These are phyloP conservation scores for Ustilago nuda DNA, from an alignment of 1,284 basidiomycete genomes.

Conservation along the genomic window DNA sequence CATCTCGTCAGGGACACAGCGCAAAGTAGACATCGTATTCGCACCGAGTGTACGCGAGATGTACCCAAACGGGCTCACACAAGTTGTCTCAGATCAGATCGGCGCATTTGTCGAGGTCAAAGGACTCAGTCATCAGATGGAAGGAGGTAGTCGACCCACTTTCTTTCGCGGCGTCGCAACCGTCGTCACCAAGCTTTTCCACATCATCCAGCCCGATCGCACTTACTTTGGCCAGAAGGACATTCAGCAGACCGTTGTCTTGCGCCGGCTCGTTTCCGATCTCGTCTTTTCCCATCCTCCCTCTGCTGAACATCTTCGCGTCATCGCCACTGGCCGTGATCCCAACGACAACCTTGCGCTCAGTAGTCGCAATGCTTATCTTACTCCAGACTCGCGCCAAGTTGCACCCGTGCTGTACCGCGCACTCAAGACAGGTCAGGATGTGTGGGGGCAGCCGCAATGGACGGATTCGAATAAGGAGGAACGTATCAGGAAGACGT, in stretches of 20 bases:
- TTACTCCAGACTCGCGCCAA: conserved; percentile 76
- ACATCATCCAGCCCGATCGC: conserved; percentile 88
- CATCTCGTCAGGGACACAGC: background rate
- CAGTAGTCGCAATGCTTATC: conserved; percentile 90
- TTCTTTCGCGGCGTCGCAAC: conserved; percentile 98
- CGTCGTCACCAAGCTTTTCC: conserved; percentile 93
- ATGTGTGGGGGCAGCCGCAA: conserved; percentile 36
- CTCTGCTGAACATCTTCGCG: conserved; percentile 75
- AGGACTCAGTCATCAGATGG: conserved; percentile 85
- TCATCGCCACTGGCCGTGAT: conserved; percentile 83
- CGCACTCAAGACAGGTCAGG: conserved; percentile 76
- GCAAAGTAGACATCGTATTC: conserved; percentile 49
- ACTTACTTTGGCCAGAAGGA: conserved; percentile 99
- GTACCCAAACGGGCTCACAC: conserved; percentile 86
- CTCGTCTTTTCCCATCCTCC: conserved; percentile 81
- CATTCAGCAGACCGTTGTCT: conserved; percentile 91
- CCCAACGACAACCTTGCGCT: conserved; percentile 79
- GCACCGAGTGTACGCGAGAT: conserved; percentile 70
- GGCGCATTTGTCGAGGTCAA: conserved; percentile 93
- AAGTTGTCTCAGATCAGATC: conserved; percentile 79
- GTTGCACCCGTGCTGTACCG: conserved; percentile 80
- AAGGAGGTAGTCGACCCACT: conserved; percentile 82
- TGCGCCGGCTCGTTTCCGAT: conserved; percentile 85
- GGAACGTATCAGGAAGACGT: conserved; percentile 45
- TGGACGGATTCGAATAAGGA: conserved; percentile 17